Base-by-base conservation (phyloP, 176 grass and related monocot genomes). In the Aegilops speltoides region DNA sequence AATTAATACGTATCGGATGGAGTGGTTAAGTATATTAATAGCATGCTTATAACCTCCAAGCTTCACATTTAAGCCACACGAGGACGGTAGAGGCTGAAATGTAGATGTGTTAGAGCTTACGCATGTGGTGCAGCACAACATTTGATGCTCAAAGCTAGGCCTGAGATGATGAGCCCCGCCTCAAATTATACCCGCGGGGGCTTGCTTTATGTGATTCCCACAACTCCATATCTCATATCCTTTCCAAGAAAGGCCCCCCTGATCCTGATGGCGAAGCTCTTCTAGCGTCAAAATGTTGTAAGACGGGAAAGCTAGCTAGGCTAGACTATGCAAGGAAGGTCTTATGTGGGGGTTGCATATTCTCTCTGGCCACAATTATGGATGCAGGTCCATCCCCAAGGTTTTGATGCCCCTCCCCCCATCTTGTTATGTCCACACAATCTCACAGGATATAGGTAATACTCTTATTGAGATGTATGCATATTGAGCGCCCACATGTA, bases 331-430 rank as follows among this genome's bases (percentile, higher is more conserved):
- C 84, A 89, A 89, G 90, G 90, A 86, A 92, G 91, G 91, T 84
- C 25, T 80, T 87, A 92, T 92, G 68, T 86, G 91, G 91, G 90
- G 87, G 38, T 92, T 89, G 91, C 60, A 84, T 84, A 89, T 89
- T 92, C 90, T 86, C 89, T 50, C 46, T 52, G 28, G 64, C 22
- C 50, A 61, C 90, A 86, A 88, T 88, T 73, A 86, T 86, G 79
- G 36, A 87, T 86, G 65, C 62, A 87, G 89, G 68, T 59, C 82
- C 85, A 80, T 81, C 57, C 38, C 81, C 61, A 84, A 38, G 28
- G 46, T 28, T 48, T 79, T 66, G 84, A 87, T 91, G 69, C 89
- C 34, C 71, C 64, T 54, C 68, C 76, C 60, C 79, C 80, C 75
- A 74, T 83, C 85, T 8, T 75, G 20, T 54, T 79, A 84, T 83